Evolutionary conservation across 306 rosid species (phyloP).

Genomic region (Trifolium subterraneum): DNA sequence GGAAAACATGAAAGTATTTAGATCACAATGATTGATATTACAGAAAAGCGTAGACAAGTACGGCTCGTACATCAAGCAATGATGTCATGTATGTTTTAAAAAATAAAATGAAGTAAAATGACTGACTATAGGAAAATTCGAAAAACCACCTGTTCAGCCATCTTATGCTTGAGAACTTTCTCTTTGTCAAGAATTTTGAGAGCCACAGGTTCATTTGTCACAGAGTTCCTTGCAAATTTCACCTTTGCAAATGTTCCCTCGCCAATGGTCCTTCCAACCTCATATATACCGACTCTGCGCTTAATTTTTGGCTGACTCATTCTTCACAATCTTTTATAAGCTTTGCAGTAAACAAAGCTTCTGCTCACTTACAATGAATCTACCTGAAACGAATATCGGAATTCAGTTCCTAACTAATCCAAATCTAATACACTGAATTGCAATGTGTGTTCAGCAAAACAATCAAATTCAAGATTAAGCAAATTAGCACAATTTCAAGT

Average conservation of each 20-base stretch:
- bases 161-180: slow-evolving; percentile 96
- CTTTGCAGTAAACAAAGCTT: slow-evolving; percentile 34
- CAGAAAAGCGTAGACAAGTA: not conserved
- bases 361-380: slow-evolving; percentile 26
- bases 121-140: not conserved
- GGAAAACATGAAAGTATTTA: too few relatives aligned
- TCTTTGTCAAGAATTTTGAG: slow-evolving; percentile 95
- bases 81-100: slow-evolving; percentile 2
- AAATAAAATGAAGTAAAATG: slow-evolving; percentile 4
- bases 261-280: slow-evolving; percentile 94
- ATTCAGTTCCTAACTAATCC: slow-evolving; percentile 31
- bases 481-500: slow-evolving; percentile 7
- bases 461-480: not conserved
- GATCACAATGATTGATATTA: not conserved
- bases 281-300: slow-evolving; percentile 92
- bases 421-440: slow-evolving; percentile 5
- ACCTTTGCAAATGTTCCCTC: slow-evolving; percentile 99
- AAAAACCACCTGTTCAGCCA: slow-evolving; percentile 95
- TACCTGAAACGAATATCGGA: slow-evolving; percentile 47
- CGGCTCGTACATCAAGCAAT: not conserved
- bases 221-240: slow-evolving; percentile 84
- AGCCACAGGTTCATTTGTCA: slow-evolving; percentile 79
- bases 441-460: not conserved
- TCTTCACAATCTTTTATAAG: slow-evolving; percentile 43
- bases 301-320: slow-evolving; percentile 85